Conservation (phyloP, 2,329 filamentous ascomycete species). For the Colletotrichum lindemuthianum region DNA sequence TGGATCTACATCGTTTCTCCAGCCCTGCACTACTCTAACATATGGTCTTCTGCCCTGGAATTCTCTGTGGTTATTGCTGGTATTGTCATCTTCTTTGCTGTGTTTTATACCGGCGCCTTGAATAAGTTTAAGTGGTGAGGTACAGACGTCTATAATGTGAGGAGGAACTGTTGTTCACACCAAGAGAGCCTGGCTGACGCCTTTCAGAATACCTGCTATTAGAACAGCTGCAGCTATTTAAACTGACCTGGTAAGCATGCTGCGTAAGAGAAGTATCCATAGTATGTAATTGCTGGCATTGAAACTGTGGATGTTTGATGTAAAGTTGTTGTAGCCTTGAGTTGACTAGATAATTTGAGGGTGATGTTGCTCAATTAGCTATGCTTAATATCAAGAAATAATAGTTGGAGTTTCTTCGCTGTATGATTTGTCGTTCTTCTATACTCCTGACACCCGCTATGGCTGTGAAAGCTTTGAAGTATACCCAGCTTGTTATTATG, state of each 20-base stretch:
- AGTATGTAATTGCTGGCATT: background rate
- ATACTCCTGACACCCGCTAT: background rate
- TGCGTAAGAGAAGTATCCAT: background rate
- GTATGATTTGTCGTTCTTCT: too few relatives aligned
- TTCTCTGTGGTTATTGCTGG: conserved; percentile 45
- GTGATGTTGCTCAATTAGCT: too few relatives aligned
- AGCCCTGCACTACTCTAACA: conserved; percentile 58
- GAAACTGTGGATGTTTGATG: background rate
- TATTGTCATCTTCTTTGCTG: conserved; percentile 47
- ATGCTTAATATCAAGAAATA: too few relatives aligned
- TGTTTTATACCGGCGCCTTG: conserved; percentile 44
- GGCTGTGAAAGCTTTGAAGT: background rate
- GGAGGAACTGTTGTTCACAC: background rate
- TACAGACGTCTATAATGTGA: conserved; percentile 39
- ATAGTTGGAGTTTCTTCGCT: too few relatives aligned
- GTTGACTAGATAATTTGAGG: too few relatives aligned
- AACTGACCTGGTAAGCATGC: background rate
- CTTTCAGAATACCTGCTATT: conserved; percentile 31
- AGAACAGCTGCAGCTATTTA: conserved; percentile 30
- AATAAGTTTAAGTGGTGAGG: conserved; percentile 45
- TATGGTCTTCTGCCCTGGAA: conserved; percentile 54
- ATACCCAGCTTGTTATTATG: too few relatives aligned
- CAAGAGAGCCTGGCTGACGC: background rate
- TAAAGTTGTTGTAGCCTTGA: background rate
- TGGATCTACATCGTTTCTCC: conserved; percentile 57